phyloP scores from a whole-genome alignment of 805 yeast species.

The Metschnikowia proteae region DNA sequence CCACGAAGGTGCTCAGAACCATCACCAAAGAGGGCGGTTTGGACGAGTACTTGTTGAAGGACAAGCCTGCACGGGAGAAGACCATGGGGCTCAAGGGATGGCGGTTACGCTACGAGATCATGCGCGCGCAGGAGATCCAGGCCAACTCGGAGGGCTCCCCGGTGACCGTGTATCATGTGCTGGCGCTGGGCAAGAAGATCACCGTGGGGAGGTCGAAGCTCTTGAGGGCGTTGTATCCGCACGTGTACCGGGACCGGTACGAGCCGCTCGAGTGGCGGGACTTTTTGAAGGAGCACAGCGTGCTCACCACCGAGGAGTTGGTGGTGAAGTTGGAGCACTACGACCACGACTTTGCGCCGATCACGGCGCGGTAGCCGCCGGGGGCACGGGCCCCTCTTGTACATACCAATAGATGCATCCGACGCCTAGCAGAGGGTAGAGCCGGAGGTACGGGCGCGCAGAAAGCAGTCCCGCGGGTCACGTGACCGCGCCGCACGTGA shows the following conservation, averaged over 20 bases:
- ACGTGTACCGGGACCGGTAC: conserved; percentile 43
- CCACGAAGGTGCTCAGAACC: conserved; percentile 79
- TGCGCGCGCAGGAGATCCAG: conserved; percentile 43
- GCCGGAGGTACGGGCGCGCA: too few relatives aligned
- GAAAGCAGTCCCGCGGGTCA: conserved; percentile 2
- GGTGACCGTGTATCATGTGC: conserved; percentile 47
- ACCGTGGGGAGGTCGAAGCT: conserved; percentile 64
- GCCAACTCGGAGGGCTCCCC: conserved; percentile 31
- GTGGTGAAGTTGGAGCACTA: conserved; percentile 46
- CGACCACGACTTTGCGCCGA: conserved; percentile 34
- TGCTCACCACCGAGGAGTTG: conserved; percentile 45
- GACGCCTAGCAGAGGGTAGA: too few relatives aligned
- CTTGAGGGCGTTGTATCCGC: conserved; percentile 50
- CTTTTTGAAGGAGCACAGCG: conserved; percentile 45
- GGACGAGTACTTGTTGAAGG: conserved; percentile 83
- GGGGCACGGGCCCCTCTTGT: background rate
- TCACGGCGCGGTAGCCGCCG: conserved; percentile 12
- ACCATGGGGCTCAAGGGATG: conserved; percentile 92
- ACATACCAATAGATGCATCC: background rate
- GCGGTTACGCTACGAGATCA: conserved; percentile 75
- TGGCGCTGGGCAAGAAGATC: conserved; percentile 42
- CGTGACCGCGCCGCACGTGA: background rate
- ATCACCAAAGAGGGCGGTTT: conserved; percentile 93
- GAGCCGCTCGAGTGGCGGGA: conserved; percentile 43
- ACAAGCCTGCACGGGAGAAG: conserved; percentile 83